Base-by-base conservation (phyloP, 1,284 basidiomycete species). In the Ustanciosporium gigantosporum region DNA sequence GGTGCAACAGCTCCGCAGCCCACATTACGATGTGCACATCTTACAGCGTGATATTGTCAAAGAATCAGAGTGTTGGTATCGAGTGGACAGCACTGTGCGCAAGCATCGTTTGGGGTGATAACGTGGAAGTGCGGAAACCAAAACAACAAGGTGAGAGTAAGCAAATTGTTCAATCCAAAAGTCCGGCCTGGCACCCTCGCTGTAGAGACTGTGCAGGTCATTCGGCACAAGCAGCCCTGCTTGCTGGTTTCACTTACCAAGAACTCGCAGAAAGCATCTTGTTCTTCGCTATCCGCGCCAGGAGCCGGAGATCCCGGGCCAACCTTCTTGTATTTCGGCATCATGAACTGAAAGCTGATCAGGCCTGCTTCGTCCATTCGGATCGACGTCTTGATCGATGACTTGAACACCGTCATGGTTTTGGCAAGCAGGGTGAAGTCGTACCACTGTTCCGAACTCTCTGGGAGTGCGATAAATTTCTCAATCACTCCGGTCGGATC, bases 341-440 rank as follows among this genome's bases (percentile, higher is more conserved):
- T 65, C 65, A 72, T 66, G 37, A 71, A 74, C 32, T 74, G 72
- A 19, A 68, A 53, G 44, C 70, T 72, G 9, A 70, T 59, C 31
- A 74, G 52, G 4, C 70, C 72, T 2, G 50, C 46, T n/a, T 65
- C 50, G 41, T 74, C 72, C 44, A 53, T 66, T 14, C 72, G 53
- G 3, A 74, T 34, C 1, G 68, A 70, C 0, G 70, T 70, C 42
- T 74, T 74, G 39, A 66, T 42, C 2, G 69, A 72, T 7, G 55
- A 50, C 8, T 55, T 59, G 3, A 68, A 46, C 6, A 69, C 67
- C 2, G 59, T 52, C 35, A 68, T 57, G 41, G 66, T 68, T 13
- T 58, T 49, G 8, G 49, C 51, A 21, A 69, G 46, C 21, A 66
- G 39, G 2, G 46, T 50, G 20, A 62, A 69, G 25, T 57, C 42